Evolutionary conservation across 441 rosid species (phyloP).

Genomic region (Iberis amara): DNA sequence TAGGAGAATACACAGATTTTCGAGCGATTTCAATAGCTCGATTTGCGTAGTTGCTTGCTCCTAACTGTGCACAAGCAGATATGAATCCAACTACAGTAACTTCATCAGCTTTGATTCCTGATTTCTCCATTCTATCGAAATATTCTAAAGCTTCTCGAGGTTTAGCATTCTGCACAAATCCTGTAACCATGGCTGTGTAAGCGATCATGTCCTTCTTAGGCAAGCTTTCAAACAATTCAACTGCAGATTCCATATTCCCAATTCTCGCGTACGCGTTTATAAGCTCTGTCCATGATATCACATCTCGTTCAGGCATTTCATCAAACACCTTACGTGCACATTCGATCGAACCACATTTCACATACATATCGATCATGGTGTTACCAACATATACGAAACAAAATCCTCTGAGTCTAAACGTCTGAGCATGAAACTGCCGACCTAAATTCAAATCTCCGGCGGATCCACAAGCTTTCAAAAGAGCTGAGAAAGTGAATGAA

Average conservation of each 20-base stretch:
- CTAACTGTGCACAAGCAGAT: constrained; percentile 82
- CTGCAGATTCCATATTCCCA: constrained; percentile 59
- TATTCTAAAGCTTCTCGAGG: constrained; percentile 59
- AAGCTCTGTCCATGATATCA: constrained; percentile 66
- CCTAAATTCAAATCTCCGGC: constrained; percentile 45
- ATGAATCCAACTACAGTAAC: constrained; percentile 56
- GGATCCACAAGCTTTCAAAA: constrained; percentile 55
- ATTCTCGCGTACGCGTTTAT: constrained; percentile 47
- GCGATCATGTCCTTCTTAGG: constrained; percentile 63
- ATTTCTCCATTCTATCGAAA: constrained; percentile 58
- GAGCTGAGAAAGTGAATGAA: constrained; percentile 73
- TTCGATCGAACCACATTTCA: constrained; percentile 43
- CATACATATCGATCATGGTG: constrained; percentile 55
- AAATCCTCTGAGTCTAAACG: constrained; percentile 59
- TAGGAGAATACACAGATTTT: constrained; percentile 34
- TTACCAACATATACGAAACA: constrained; percentile 53
- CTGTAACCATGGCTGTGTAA: constrained; percentile 78
- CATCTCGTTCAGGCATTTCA: constrained; percentile 61
- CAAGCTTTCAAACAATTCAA: constrained; percentile 44
- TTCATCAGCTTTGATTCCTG: constrained; percentile 45
- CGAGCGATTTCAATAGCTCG: constrained; percentile 43
- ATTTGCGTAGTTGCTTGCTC: constrained; percentile 51
- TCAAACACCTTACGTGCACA: constrained; percentile 59
- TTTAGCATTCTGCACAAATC: constrained; percentile 62
- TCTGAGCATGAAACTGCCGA: constrained; percentile 66